phyloP scores from a whole-genome alignment of 495 filamentous ascomycete species.

The Aeminium ludgeri region DNA sequence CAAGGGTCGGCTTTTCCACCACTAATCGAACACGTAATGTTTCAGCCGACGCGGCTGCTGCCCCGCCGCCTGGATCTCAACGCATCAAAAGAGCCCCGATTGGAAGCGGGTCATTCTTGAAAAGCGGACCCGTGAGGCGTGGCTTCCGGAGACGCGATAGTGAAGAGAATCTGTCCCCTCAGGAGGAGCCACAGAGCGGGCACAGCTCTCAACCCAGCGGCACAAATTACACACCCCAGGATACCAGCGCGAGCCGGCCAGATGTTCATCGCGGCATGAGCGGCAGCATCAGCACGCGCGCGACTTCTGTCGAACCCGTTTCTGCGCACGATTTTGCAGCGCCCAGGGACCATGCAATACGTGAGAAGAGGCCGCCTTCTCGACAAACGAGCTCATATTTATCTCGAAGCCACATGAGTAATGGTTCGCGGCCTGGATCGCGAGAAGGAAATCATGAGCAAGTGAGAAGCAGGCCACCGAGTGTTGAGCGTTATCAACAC shows the following conservation, averaged over 20 bases:
- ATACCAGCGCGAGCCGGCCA: neutral
- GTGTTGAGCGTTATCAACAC: slow-evolving; percentile 6
- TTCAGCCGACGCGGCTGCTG: slow-evolving; percentile 6
- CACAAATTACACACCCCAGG: slow-evolving; percentile 6
- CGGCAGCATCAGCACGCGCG: slow-evolving; percentile 9
- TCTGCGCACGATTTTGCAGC: slow-evolving; percentile 18
- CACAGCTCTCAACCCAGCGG: slow-evolving; percentile 5
- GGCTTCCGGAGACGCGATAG: slow-evolving; percentile 17
- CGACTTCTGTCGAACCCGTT: slow-evolving; percentile 14
- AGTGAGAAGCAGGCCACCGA: slow-evolving; percentile 5
- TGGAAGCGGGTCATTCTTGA: slow-evolving; percentile 14
- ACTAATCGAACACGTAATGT: slow-evolving; percentile 7
- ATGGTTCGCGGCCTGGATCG: slow-evolving; percentile 7
- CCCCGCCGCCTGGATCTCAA: slow-evolving; percentile 11
- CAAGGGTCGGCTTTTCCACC: slow-evolving; percentile 7
- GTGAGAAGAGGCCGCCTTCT: neutral
- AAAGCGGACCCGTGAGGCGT: slow-evolving; percentile 15
- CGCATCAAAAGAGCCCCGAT: slow-evolving; percentile 15
- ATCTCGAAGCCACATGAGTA: slow-evolving; percentile 11
- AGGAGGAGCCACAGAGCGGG: slow-evolving; percentile 6
- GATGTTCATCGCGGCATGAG: slow-evolving; percentile 6
- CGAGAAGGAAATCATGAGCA: slow-evolving; percentile 10
- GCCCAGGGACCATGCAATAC: neutral
- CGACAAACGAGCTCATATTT: slow-evolving; percentile 3
- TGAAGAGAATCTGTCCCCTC: slow-evolving; percentile 16